Evolutionary conservation across 1,284 basidiomycete species (phyloP).

Genomic region (Puccinia coronata): DNA sequence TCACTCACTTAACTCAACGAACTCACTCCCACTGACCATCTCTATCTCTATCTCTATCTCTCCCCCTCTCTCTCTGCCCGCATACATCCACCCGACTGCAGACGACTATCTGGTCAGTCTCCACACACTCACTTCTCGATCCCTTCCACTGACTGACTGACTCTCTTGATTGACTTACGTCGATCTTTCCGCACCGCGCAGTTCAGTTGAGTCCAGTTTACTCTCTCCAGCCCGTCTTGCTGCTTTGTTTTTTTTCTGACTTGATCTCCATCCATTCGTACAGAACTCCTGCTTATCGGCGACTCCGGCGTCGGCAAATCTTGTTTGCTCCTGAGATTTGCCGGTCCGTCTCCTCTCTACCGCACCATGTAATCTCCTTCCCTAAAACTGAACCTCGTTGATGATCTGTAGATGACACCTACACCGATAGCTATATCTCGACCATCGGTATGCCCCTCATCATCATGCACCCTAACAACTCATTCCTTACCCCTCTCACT

Average conservation of each 20-base stretch:
- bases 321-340: slow-evolving; percentile 64
- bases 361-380: no score
- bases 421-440: slow-evolving; percentile 62
- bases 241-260: not conserved
- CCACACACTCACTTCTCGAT: not conserved
- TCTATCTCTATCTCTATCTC: not conserved
- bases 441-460: slow-evolving; percentile 54
- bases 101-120: slow-evolving; percentile 30
- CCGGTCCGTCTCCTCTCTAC: slow-evolving; percentile 51
- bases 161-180: not conserved
- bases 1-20: not conserved
- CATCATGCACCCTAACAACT: slow-evolving; percentile 8
- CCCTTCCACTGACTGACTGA: not conserved
- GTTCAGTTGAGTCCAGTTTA: slow-evolving; percentile 17
- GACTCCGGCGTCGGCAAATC: slow-evolving; percentile 93
- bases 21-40: not conserved
- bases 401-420: slow-evolving; percentile 61
- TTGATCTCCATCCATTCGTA: not conserved
- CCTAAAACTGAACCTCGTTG: no score
- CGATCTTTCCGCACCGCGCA: not conserved
- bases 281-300: slow-evolving; percentile 68
- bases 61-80: no score
- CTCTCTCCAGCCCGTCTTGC: not conserved
- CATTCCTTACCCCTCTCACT: not conserved
- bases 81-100: no score